A percentile compares a stretch with the other conserved stretches of the same genome.
These are phyloP conservation scores for Mycena leptocephala DNA, from an alignment of 768 basidiomycete species.

Conservation along the genomic window DNA sequence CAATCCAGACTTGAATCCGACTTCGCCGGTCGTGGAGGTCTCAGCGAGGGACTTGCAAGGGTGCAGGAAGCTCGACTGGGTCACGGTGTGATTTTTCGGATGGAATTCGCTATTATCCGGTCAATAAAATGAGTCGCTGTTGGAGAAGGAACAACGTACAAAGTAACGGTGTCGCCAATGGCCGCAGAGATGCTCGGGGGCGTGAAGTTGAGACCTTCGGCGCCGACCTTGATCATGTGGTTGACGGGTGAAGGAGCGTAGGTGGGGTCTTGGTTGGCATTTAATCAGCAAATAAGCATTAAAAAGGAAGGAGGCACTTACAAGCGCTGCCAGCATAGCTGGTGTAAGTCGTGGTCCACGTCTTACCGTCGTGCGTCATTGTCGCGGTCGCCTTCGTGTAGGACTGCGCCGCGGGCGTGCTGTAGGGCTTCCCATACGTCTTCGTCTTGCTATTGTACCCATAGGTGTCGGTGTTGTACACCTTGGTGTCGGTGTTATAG, in stretches of 20 bases:
- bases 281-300: background rate
- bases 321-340: conserved; percentile 31
- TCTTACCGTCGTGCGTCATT: conserved; percentile 39
- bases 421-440: conserved; percentile 36
- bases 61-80: conserved; percentile 45
- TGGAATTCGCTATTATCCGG: conserved; percentile 20
- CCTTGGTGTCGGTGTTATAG: no score
- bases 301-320: conserved; percentile 10
- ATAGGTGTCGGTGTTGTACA: no score
- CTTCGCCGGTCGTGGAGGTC: conserved; percentile 20
- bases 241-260: background rate
- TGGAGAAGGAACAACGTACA: conserved; percentile 6
- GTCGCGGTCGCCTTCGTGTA: conserved; percentile 51
- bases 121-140: background rate
- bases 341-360: conserved; percentile 46
- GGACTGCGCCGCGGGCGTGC: conserved; percentile 39
- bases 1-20: conserved; percentile 50
- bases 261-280: background rate
- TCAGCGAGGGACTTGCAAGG: conserved; percentile 42
- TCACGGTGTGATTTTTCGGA: conserved; percentile 49
- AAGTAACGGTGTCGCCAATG: conserved; percentile 39
- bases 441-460: no score
- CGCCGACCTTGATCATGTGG: conserved; percentile 36
- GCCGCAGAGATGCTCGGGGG: conserved; percentile 36
- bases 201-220: conserved; percentile 29